Percentiles rank a stretch among this genome's conserved stretches.
Conservation (phyloP, 352 stramenopile genomes). For the Globisporangium apiculatum region DNA sequence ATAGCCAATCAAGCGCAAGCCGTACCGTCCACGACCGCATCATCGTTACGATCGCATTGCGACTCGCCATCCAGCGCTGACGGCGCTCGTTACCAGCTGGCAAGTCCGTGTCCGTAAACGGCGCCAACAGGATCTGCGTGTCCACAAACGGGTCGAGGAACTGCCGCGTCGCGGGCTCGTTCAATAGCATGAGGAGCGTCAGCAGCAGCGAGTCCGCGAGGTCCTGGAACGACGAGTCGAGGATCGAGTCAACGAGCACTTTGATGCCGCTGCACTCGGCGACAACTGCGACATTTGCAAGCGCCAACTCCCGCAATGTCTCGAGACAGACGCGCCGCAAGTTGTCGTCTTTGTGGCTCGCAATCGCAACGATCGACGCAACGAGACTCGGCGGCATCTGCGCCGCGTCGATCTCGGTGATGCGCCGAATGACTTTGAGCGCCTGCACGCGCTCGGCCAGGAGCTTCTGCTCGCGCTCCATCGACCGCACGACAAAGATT, state of each 20-base stretch:
- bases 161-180: constrained; percentile 75
- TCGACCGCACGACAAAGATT: constrained; percentile 75
- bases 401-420: constrained; percentile 82
- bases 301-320: constrained; percentile 72
- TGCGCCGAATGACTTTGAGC: constrained; percentile 76
- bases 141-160: constrained; percentile 88
- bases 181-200: constrained; percentile 81
- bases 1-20: neutral
- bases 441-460: constrained; percentile 80
- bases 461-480: constrained; percentile 86
- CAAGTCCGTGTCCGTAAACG: constrained; percentile 86
- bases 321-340: constrained; percentile 83
- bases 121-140: constrained; percentile 76
- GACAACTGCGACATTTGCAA: constrained; percentile 79
- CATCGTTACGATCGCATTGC: constrained; percentile 86
- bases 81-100: constrained; percentile 77
- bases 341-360: constrained; percentile 86
- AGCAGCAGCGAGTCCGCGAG: constrained; percentile 78
- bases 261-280: constrained; percentile 79
- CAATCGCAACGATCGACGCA: constrained; percentile 72
- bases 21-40: constrained; percentile 85
- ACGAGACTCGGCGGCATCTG: constrained; percentile 84
- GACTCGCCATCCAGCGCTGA: constrained; percentile 86
- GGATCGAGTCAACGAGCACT: constrained; percentile 78
- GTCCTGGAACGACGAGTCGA: constrained; percentile 86